Conservation (phyloP, 768 basidiomycete species). For the Sporobolomyces pararoseus region DNA sequence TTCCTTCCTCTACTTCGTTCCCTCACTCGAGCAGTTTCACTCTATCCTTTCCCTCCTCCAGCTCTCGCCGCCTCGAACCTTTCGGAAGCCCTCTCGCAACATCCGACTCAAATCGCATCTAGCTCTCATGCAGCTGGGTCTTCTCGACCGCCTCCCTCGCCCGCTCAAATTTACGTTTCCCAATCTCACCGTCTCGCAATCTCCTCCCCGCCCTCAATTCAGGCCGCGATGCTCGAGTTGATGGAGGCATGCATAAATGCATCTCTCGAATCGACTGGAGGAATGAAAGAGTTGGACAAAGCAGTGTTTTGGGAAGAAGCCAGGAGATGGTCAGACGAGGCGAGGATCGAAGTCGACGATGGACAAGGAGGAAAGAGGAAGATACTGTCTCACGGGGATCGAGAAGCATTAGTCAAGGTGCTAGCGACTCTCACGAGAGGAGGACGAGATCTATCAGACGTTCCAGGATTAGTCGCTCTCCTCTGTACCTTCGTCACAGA, state of each 20-base stretch:
- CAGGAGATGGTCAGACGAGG: conserved; percentile 39
- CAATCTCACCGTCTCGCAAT: conserved; percentile 34
- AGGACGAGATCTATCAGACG: conserved; percentile 42
- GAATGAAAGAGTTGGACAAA: conserved; percentile 38
- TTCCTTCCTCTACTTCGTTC: conserved; percentile 30
- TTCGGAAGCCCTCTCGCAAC: conserved; percentile 31
- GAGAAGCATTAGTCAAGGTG: conserved; percentile 41
- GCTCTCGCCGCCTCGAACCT: conserved; percentile 31
- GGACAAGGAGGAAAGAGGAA: conserved; percentile 26
- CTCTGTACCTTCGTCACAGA: conserved; percentile 43
- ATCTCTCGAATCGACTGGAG: conserved; percentile 32
- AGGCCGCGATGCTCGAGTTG: conserved; percentile 26
- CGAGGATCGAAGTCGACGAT: conserved; percentile 29
- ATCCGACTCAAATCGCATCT: background rate
- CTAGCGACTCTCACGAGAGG: conserved; percentile 41
- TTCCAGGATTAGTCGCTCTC: conserved; percentile 43
- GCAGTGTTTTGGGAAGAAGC: conserved; percentile 42
- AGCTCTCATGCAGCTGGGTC: background rate
- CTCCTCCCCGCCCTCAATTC: conserved; percentile 9
- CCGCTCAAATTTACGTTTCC: conserved; percentile 39
- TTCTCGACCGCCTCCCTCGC: conserved; percentile 17
- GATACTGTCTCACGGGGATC: conserved; percentile 25
- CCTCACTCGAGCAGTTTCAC: conserved; percentile 27
- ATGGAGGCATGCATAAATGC: conserved; percentile 37
- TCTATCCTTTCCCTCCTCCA: conserved; percentile 42